Conservation (phyloP, 2,329 filamentous ascomycete genomes). For the Fusarium tricinctum region DNA sequence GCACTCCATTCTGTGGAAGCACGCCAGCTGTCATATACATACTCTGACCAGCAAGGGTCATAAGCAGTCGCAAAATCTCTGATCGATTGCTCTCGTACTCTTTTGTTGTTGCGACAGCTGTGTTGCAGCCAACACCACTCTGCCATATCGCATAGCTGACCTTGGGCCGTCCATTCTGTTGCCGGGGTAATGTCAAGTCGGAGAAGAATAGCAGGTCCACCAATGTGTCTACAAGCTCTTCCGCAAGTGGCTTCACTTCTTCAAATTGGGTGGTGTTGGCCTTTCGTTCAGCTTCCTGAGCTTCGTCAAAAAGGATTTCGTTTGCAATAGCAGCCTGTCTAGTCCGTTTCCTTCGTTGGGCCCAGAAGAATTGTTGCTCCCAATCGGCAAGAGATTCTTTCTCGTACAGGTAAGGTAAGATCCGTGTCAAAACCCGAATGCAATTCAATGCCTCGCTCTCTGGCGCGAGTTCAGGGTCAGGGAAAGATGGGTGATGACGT, state of each 20-base stretch:
- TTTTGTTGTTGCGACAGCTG: constrained; percentile 86
- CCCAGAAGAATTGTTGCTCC: constrained; percentile 97
- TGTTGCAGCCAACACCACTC: constrained; percentile 96
- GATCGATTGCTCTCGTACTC: constrained; percentile 94
- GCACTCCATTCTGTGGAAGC: constrained; percentile 85
- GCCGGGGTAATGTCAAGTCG: constrained; percentile 85
- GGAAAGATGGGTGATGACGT: constrained; percentile 91
- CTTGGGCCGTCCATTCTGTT: constrained; percentile 79
- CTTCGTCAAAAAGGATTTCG: constrained; percentile 89
- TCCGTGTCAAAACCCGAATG: constrained; percentile 87
- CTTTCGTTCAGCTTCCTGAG: constrained; percentile 65
- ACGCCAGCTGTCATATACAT: constrained; percentile 90
- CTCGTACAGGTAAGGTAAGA: constrained; percentile 94
- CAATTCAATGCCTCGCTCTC: constrained; percentile 95
- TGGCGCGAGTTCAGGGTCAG: constrained; percentile 85
- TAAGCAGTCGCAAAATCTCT: constrained; percentile 86
- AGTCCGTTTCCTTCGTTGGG: constrained; percentile 77
- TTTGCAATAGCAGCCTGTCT: constrained; percentile 74
- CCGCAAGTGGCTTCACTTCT: constrained; percentile 87
- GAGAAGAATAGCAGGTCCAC: constrained; percentile 92
- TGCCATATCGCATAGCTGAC: constrained; percentile 97
- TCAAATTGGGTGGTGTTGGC: constrained; percentile 76
- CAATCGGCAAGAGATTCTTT: constrained; percentile 84
- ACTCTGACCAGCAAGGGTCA: constrained; percentile 89
- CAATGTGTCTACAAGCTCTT: constrained; percentile 92